phyloP scores from a whole-genome alignment of 208 protist species.

The Leptomonas seymouri region DNA sequence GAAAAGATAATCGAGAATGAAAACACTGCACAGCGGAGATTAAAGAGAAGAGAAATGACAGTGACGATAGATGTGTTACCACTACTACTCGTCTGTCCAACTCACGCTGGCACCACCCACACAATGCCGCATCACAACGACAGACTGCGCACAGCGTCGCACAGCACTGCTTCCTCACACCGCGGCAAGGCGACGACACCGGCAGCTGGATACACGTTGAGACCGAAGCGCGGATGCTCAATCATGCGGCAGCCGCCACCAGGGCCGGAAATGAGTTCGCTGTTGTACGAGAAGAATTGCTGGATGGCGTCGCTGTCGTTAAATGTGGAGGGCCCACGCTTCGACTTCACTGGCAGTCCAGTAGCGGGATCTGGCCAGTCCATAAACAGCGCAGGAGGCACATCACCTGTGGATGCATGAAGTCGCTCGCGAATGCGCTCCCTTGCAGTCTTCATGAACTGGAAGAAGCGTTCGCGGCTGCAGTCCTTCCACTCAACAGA shows the following conservation, averaged over 20 bases:
- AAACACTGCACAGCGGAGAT: no score
- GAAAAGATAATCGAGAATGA: no score
- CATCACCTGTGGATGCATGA: neutral
- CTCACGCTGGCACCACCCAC: no score
- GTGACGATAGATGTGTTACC: no score
- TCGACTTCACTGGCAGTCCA: conserved; percentile 40
- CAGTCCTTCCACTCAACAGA: conserved; percentile 53
- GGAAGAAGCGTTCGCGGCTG: conserved; percentile 48
- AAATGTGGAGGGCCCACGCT: conserved; percentile 36
- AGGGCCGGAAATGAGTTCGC: conserved; percentile 38
- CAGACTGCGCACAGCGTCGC: conserved; percentile 21
- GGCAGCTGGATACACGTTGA: conserved; percentile 50
- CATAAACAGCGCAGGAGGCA: conserved; percentile 27
- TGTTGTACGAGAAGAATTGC: conserved; percentile 49
- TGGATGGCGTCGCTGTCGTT: conserved; percentile 46
- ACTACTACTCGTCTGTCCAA: no score
- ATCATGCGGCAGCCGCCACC: conserved; percentile 63
- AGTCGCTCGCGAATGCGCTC: conserved; percentile 9
- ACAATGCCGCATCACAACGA: neutral
- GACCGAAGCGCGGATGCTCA: conserved; percentile 43
- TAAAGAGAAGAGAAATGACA: no score
- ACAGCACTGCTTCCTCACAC: conserved; percentile 17
- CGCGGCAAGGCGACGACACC: conserved; percentile 33
- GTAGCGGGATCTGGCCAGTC: conserved; percentile 62
- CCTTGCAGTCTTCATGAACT: conserved; percentile 33